Evolutionary conservation across 768 basidiomycete species (phyloP).

Genomic region (Chiua virens): DNA sequence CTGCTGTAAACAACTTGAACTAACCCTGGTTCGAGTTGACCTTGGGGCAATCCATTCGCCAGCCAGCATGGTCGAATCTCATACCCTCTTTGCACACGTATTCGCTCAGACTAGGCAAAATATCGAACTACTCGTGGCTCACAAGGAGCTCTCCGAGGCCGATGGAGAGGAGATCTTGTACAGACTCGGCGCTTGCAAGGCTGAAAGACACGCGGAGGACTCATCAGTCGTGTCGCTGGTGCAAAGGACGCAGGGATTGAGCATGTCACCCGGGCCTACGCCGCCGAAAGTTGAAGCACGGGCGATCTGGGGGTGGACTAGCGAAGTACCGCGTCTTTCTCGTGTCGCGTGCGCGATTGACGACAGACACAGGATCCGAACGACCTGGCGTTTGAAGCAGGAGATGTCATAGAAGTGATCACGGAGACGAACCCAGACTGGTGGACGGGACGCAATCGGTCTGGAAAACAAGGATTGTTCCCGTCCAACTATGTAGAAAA

Average conservation of each 20-base stretch:
- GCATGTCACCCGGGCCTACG: slow-evolving; percentile 27
- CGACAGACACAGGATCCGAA: slow-evolving; percentile 56
- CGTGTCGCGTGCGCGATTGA: slow-evolving; percentile 5
- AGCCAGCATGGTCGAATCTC: slow-evolving; percentile 26
- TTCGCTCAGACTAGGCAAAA: slow-evolving; percentile 48
- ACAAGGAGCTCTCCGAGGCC: slow-evolving; percentile 40
- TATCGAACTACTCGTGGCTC: slow-evolving; percentile 43
- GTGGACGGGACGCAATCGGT: slow-evolving; percentile 74
- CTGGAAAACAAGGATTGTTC: slow-evolving; percentile 72
- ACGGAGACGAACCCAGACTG: slow-evolving; percentile 86
- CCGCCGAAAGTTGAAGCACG: slow-evolving; percentile 27
- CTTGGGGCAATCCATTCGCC: background rate
- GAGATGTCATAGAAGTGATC: slow-evolving; percentile 78
- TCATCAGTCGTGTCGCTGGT: slow-evolving; percentile 21
- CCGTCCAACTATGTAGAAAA: slow-evolving; percentile 77
- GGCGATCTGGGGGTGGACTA: slow-evolving; percentile 29
- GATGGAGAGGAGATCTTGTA: slow-evolving; percentile 41
- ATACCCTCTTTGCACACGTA: slow-evolving; percentile 35
- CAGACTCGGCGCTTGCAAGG: slow-evolving; percentile 32
- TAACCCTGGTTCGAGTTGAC: background rate
- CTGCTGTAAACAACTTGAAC: slow-evolving; percentile 14
- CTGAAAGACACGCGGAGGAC: slow-evolving; percentile 20
- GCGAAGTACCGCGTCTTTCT: slow-evolving; percentile 23
- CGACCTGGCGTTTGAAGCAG: slow-evolving; percentile 72
- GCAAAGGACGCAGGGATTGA: slow-evolving; percentile 20